Conservation (phyloP, 1,284 basidiomycete species). For the Sanghuangporus baumii region DNA sequence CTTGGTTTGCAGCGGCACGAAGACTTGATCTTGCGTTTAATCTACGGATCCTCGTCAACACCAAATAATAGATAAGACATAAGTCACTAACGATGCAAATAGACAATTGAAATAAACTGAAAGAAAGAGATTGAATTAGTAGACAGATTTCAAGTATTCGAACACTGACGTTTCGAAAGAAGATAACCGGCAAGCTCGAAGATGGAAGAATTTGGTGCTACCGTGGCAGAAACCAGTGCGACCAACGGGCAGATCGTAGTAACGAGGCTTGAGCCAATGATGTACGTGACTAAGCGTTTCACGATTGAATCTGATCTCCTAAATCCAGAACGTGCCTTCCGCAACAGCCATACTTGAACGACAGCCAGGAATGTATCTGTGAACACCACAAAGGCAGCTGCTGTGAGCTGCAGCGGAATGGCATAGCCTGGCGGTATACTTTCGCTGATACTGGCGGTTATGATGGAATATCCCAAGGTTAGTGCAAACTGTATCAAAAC, state of each 20-base stretch:
- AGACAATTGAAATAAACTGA: not conserved
- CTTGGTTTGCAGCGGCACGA: no score
- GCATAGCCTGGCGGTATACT: not conserved
- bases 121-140: not conserved
- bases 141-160: not conserved
- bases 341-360: not conserved
- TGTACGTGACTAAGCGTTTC: not conserved
- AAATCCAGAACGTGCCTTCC: not conserved
- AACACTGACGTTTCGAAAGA: not conserved
- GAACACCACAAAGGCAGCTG: not conserved
- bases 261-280: not conserved
- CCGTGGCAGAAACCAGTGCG: not conserved
- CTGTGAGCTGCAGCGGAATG: not conserved
- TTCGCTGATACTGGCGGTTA: no score
- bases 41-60: no score
- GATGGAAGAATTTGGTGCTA: not conserved
- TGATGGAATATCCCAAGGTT: not conserved
- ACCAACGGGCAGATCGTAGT: not conserved
- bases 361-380: not conserved
- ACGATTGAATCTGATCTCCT: slow-evolving; percentile 2
- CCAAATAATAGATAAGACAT: not conserved
- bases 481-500: not conserved
- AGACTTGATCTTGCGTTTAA: no score
- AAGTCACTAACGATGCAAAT: not conserved
- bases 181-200: not conserved